Percentiles rank a stretch among this genome's conserved stretches.
phyloP scores from a whole-genome alignment of 495 filamentous ascomycete species.

The Hypoxylon fuscum region DNA sequence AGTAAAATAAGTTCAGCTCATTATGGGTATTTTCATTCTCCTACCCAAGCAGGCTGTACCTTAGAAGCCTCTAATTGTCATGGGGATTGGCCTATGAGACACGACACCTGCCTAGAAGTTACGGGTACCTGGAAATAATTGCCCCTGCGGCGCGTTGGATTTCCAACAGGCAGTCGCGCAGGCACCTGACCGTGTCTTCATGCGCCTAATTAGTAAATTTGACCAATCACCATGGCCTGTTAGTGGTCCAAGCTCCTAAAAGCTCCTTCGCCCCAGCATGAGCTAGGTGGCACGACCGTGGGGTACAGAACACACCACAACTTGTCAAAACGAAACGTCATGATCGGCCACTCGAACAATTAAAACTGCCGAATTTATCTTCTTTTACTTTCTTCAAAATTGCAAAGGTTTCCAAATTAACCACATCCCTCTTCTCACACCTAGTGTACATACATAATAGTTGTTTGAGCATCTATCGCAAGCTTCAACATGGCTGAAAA shows the following conservation, averaged over 20 bases:
- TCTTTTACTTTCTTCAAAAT: not conserved
- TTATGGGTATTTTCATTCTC: not conserved
- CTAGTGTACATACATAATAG: no score
- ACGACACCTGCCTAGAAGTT: conserved; percentile 28
- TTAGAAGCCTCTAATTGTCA: not conserved
- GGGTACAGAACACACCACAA: conserved; percentile 22
- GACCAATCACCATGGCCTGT: conserved; percentile 13
- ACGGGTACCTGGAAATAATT: conserved; percentile 6
- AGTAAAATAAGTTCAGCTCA: not conserved
- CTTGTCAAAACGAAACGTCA: conserved; percentile 31
- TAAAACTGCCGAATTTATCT: conserved; percentile 15
- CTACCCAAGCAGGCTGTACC: not conserved
- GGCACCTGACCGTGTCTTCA: conserved; percentile 43
- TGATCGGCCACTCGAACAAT: conserved; percentile 3
- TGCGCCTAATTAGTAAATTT: conserved; percentile 43
- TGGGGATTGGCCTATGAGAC: conserved; percentile 19
- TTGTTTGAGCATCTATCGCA: no score
- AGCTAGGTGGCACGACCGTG: conserved; percentile 28
- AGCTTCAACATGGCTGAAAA: conserved; percentile 35
- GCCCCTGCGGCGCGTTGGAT: conserved; percentile 11
- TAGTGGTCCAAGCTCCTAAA: conserved; percentile 29
- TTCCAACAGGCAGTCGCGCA: conserved; percentile 29
- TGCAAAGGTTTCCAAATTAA: not conserved
- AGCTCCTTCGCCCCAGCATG: conserved; percentile 1
- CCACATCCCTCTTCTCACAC: not conserved